Evolutionary conservation across 2,329 filamentous ascomycete genomes (phyloP).

Genomic region (Penicillium frequentans): DNA sequence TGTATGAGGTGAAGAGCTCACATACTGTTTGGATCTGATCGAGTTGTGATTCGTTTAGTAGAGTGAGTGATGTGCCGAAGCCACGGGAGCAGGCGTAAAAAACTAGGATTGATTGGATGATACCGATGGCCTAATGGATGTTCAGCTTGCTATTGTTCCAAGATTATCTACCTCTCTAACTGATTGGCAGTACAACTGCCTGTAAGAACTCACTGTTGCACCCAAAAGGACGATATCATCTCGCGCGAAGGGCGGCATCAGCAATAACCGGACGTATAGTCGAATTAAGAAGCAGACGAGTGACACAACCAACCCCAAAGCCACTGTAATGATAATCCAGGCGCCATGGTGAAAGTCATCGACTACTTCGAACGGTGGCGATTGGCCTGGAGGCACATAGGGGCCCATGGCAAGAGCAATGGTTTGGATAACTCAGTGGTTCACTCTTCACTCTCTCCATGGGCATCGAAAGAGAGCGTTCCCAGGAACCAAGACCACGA

Average conservation of each 20-base stretch:
- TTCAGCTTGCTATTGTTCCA: background rate
- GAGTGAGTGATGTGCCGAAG: conserved; percentile 33
- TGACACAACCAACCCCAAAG: conserved; percentile 38
- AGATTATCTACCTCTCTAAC: background rate
- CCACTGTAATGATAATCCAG: conserved; percentile 39
- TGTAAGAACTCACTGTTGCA: conserved; percentile 30
- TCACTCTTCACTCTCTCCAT: background rate
- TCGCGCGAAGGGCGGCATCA: conserved; percentile 33
- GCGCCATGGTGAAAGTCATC: conserved; percentile 41
- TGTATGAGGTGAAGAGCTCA: conserved; percentile 12
- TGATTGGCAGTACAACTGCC: background rate
- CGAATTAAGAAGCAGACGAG: conserved; percentile 38
- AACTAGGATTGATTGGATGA: conserved; percentile 32
- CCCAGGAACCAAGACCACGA: background rate
- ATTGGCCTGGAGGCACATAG: conserved; percentile 34
- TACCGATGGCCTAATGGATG: conserved; percentile 24
- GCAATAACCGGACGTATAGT: conserved; percentile 36
- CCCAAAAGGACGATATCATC: conserved; percentile 36
- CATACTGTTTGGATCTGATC: conserved; percentile 26
- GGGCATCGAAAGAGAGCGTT: background rate
- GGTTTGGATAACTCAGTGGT: background rate
- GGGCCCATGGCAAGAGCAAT: conserved; percentile 24
- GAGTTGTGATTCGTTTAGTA: conserved; percentile 25
- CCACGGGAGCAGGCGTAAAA: conserved; percentile 33
- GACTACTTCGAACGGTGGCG: conserved; percentile 40